Conservation (phyloP, 768 basidiomycete species). For the Atractiella rhizophila region DNA sequence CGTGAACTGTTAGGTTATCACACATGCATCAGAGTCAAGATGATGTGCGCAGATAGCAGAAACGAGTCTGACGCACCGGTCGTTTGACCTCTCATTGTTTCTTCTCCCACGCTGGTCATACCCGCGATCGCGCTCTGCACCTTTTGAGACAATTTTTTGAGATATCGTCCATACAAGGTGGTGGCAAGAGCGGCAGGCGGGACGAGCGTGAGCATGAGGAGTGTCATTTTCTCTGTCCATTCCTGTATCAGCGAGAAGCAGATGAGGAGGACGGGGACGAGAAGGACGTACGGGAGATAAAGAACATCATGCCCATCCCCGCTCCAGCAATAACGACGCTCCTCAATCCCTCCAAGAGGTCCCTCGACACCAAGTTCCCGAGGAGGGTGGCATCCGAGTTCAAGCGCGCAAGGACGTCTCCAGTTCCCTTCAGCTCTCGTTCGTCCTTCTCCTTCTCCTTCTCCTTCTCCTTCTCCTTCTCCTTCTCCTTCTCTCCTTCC, state of each 20-base stretch:
- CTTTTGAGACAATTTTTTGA: conserved; percentile 66
- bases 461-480: neutral
- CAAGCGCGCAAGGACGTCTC: conserved; percentile 72
- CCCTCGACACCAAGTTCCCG: conserved; percentile 31
- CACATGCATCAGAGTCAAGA: too few species aligned
- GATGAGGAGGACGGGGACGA: too few species aligned
- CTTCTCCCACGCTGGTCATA: too few species aligned
- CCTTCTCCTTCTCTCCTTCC: neutral
- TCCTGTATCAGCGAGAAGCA: too few species aligned
- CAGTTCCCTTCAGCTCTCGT: conserved; percentile 34
- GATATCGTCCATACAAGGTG: conserved; percentile 87
- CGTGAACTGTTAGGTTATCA: conserved; percentile 66
- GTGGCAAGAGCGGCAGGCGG: conserved; percentile 34
- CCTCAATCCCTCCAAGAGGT: conserved; percentile 28
- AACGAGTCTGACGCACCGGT: conserved; percentile 8
- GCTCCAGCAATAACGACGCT: conserved; percentile 82
- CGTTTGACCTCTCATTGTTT: conserved; percentile 78
- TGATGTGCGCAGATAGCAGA: too few species aligned
- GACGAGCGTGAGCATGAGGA: conserved; percentile 83
- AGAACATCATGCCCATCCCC: conserved; percentile 94
- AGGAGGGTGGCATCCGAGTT: conserved; percentile 80
- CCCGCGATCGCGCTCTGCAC: conserved; percentile 90
- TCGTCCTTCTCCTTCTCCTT: neutral
- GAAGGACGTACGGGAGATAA: conserved; percentile 39
- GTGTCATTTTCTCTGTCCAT: conserved; percentile 36